A percentile compares a stretch with the other conserved stretches of the same genome.
Evolutionary conservation across 2,329 filamentous ascomycete genomes (phyloP).

Genomic region (Aureobasidium sp.): DNA sequence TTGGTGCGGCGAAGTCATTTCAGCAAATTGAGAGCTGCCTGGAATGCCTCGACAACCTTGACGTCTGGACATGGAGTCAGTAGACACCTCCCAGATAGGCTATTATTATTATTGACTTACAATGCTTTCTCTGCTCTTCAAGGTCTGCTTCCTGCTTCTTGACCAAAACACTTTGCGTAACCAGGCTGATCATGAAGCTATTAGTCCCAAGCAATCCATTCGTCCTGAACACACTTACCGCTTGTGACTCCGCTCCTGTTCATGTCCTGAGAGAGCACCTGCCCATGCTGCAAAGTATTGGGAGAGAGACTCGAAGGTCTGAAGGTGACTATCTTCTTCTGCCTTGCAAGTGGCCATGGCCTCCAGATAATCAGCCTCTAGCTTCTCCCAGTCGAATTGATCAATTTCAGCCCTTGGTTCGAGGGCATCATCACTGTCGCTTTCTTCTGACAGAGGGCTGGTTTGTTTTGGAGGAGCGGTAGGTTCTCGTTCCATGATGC

Average conservation of each 20-base stretch:
- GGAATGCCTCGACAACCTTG: conserved; percentile 42
- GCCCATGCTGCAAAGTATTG: conserved; percentile 80
- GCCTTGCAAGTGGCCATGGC: conserved; percentile 57
- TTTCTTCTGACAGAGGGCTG: not conserved
- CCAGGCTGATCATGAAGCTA: conserved; percentile 48
- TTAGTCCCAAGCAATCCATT: conserved; percentile 7
- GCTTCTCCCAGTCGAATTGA: conserved; percentile 69
- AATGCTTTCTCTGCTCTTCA: conserved; percentile 69
- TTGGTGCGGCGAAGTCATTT: not conserved
- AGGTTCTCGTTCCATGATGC: not conserved
- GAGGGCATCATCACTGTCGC: not conserved
- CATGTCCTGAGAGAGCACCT: conserved; percentile 60
- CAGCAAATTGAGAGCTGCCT: conserved; percentile 42
- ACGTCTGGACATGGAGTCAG: conserved; percentile 30
- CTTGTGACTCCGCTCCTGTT: conserved; percentile 70
- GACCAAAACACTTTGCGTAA: conserved; percentile 71
- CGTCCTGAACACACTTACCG: conserved; percentile 43
- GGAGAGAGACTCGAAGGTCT: conserved; percentile 35
- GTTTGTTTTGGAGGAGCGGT: not conserved
- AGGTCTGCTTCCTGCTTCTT: conserved; percentile 65
- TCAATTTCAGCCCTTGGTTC: conserved; percentile 36
- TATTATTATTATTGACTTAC: conserved; percentile 47
- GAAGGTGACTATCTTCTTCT: conserved; percentile 49
- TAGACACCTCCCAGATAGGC: not conserved
- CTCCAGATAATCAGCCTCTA: conserved; percentile 61